Evolutionary conservation across 1,139 yeast genomes (phyloP), one percentile per base, ranked within the genome.

Genomic region (Pichia sp.): DNA sequence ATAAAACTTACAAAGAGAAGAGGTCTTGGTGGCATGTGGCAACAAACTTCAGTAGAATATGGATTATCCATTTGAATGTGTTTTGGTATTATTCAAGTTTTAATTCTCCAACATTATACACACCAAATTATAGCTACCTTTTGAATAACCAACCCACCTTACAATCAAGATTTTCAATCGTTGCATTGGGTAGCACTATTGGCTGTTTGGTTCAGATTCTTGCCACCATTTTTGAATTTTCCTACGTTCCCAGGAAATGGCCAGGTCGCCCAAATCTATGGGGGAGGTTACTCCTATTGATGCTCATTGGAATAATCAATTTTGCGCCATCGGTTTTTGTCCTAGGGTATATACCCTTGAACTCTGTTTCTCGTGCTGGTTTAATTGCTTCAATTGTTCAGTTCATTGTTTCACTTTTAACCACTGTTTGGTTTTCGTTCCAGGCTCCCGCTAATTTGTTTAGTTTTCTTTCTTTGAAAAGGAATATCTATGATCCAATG

Each of bases 61-160:
- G 95, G 95, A 79, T 85, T 36, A 79, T 86, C 42, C 95, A 87
- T 58, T 62, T 81, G 5, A 71, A 86, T 0, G 71, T 82, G 46
- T 87, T 81, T 62, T 86, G 95, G 95, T 85, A 79, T 57, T 85
- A 81, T 56, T 84, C 94, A 0, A 70, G 82, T 38, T 81, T 81
- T 60, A 85, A 86, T 60, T 74, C 95, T 0, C 88, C 95, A 0
- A 71, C 88, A 0, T 64, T 87, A 27, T 87, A 85, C 61, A 85
- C 95, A 1, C 67, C 66, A 42, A 64, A 77, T 46, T 85, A 82
- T 57, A 60, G 64, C 41, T 83, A 79, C 47, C 59, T 73, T 34
- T 57, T 77, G 43, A 75, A 85, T 54, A 80, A 79, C 49, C 79
- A 72, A 37, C 95, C 95, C 1, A 73, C 81, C 0, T 58, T 69